A percentile compares a stretch with the other conserved stretches of the same genome.
Conservation (phyloP, 176 grass and related monocot genomes). For the Thinopyrum elongatum region DNA sequence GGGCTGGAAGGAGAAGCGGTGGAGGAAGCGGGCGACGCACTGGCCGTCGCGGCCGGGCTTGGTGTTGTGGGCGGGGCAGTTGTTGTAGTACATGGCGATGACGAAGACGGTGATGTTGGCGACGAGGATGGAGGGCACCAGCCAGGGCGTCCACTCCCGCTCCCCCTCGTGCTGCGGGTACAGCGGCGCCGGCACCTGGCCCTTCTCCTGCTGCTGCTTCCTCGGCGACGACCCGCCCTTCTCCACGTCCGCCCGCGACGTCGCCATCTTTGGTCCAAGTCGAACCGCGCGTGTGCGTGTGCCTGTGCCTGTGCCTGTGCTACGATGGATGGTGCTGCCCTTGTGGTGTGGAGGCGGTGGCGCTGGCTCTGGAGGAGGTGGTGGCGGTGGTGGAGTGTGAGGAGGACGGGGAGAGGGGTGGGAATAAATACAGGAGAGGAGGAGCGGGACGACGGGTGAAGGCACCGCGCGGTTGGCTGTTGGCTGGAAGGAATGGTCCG, state of each 20-base stretch:
- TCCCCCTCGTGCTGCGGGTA: conserved; percentile 73
- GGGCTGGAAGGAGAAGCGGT: conserved; percentile 80
- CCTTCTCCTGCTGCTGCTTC: not conserved
- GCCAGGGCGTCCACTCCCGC: conserved; percentile 86
- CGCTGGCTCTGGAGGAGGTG: not conserved
- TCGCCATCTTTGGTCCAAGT: too few relatives aligned
- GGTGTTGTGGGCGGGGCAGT: conserved; percentile 55
- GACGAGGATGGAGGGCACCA: conserved; percentile 67
- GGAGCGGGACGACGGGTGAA: not conserved
- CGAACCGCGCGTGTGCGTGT: too few relatives aligned
- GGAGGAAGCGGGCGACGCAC: conserved; percentile 67
- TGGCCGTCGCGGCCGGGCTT: not conserved
- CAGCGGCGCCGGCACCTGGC: conserved; percentile 59
- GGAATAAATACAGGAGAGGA: conserved; percentile 38
- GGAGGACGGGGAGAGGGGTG: not conserved
- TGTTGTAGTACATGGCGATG: conserved; percentile 87
- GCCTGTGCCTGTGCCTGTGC: too few relatives aligned
- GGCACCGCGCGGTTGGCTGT: not conserved
- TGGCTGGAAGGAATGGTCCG: not conserved
- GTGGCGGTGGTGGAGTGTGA: not conserved
- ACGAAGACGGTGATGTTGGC: conserved; percentile 78
- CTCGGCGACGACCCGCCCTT: conserved; percentile 26
- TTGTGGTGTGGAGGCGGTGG: not conserved
- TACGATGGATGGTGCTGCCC: not conserved
- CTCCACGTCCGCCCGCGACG: conserved; percentile 56